Conservation (phyloP, 257 asterid genomes). For the Hygrophila difformis region DNA sequence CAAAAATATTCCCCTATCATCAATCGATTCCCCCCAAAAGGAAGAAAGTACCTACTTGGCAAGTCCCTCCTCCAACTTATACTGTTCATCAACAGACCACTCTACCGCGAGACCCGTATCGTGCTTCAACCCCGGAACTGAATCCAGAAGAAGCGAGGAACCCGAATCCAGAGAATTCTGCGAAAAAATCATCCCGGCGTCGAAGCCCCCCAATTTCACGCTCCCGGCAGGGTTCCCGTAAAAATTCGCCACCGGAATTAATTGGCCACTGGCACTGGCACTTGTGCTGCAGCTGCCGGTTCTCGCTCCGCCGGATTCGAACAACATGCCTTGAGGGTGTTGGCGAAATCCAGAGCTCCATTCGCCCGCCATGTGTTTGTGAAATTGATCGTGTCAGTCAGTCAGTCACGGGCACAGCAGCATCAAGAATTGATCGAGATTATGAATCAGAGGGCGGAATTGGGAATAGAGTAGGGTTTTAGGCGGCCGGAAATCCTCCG, state of each 20-base stretch:
- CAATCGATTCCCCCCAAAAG: constrained; percentile 14
- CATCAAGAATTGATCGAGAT: too few species aligned
- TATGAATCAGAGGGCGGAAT: too few species aligned
- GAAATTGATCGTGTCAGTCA: too few species aligned
- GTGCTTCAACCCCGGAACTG: constrained; percentile 49
- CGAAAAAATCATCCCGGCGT: constrained; percentile 14
- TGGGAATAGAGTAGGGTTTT: too few species aligned
- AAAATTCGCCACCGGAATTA: neutral
- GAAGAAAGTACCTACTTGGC: constrained; percentile 65
- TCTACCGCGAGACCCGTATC: constrained; percentile 69
- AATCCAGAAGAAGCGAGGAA: constrained; percentile 29
- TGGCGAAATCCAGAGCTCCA: neutral
- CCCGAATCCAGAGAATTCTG: constrained; percentile 31
- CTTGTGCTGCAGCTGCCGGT: constrained; percentile 25
- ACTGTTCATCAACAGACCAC: constrained; percentile 82
- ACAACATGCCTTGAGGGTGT: constrained; percentile 27
- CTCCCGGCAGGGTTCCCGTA: constrained; percentile 14
- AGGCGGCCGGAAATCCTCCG: too few species aligned
- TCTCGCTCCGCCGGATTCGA: constrained; percentile 27
- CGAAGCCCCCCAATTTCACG: constrained; percentile 25
- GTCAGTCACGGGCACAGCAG: neutral
- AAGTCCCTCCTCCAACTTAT: constrained; percentile 73
- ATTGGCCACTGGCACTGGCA: constrained; percentile 5
- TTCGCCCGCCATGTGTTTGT: neutral
- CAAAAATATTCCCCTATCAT: neutral